Percentiles rank a stretch among this genome's conserved stretches.
These are phyloP conservation scores for Pseudogymnoascus pannorum DNA, from an alignment of 2,329 filamentous ascomycete species.

Conservation along the genomic window DNA sequence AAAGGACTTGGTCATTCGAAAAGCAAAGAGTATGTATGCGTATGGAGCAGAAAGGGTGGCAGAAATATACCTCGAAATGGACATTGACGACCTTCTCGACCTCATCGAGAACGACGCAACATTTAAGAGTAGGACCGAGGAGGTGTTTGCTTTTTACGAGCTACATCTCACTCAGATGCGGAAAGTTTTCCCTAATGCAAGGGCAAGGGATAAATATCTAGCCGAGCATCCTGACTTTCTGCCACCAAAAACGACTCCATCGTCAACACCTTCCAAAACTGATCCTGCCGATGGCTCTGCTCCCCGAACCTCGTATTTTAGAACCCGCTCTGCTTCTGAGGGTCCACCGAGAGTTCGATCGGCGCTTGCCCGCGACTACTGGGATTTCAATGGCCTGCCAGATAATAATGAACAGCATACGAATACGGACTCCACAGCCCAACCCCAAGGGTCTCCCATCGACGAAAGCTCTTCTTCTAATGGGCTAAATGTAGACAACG, in stretches of 20 bases:
- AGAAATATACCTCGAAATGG: conserved; percentile 2
- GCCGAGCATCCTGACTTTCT: background rate
- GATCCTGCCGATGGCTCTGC: background rate
- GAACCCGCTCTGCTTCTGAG: background rate
- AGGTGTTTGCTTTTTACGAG: conserved; percentile 6
- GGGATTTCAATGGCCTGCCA: background rate
- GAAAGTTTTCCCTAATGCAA: background rate
- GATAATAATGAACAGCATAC: background rate
- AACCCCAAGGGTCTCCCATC: background rate
- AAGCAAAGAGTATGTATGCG: background rate
- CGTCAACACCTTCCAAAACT: background rate
- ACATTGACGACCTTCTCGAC: background rate
- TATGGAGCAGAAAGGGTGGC: conserved; percentile 2
- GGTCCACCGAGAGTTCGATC: background rate
- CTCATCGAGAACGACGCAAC: background rate
- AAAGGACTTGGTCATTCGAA: background rate
- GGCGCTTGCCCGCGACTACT: background rate
- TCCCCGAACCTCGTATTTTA: background rate
- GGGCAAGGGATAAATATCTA: background rate
- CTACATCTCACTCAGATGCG: background rate
- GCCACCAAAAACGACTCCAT: conserved; percentile 3
- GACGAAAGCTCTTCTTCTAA: background rate
- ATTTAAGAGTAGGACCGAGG: background rate
- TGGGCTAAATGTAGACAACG: background rate
- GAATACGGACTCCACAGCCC: background rate